Evolutionary conservation across 2,329 filamentous ascomycete species (phyloP), one percentile per base, ranked within the genome.

Genomic region (Aspergillus glaucus): DNA sequence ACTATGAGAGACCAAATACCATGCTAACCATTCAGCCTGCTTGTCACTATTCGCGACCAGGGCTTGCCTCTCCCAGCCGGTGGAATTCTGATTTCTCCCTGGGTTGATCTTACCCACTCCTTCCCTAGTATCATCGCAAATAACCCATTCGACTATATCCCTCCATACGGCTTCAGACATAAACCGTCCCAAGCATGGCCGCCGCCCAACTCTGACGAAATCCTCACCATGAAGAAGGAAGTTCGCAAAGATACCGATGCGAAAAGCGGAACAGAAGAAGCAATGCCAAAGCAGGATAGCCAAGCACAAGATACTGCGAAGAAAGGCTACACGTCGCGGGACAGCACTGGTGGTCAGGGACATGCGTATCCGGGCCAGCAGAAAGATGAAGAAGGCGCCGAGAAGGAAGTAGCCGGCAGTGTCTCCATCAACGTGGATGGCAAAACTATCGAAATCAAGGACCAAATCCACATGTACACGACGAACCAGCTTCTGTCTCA

Each of bases 71-170:
- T 96, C 22, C 93, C 93, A 1, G 91, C 93, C 2, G 93, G 93
- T 1, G 91, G 87, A 4, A 84, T 97, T 41, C 75, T 97, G 37
- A 87, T 97, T 45, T 95, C 89, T 44, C 93, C 93, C 0, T 98
- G 93, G 93, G 90, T 92, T 7, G 93, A 98, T 65, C 73, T 97
- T 46, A 95, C 89, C 0, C 92, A 97, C 65, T 96, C 91, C 0
- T 97, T 97, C 55, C 93, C 93, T 0, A 96, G 91, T 56, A 79
- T 95, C n/a, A 79, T 81, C 2, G 80, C 76, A 4, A 81, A 89
- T 37, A 83, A 81, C 44, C 80, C 81, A 1, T 70, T 88, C 45
- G 93, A 98, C 64, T 97, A 96, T 59, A 92, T 98, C 30, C 93
- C 93, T 4, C 72, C 84, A 1, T 79, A 85, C 57, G 93, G 93